These are phyloP conservation scores for Incumbomyces delicatus DNA, from an alignment of 2,329 filamentous ascomycete species.

Conservation along the genomic window DNA sequence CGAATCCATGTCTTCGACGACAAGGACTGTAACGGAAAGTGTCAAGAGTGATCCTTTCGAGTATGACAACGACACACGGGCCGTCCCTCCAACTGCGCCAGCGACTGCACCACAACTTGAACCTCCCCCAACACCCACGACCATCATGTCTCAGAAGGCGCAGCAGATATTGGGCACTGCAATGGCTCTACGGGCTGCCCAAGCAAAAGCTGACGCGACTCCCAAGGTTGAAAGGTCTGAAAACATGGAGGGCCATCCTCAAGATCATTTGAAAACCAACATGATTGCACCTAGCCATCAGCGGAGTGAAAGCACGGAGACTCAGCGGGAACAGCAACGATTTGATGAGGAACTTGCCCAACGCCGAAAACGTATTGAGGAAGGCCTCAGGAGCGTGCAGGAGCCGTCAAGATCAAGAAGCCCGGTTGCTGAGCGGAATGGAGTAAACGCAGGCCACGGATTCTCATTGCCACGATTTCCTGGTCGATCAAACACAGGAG, in stretches of 20 bases:
- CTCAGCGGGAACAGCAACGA: conserved; percentile 38
- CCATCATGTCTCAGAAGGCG: conserved; percentile 27
- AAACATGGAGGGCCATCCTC: conserved; percentile 8
- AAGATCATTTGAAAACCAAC: background rate
- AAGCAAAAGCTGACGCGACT: conserved; percentile 1
- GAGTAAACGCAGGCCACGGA: background rate
- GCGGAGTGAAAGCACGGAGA: conserved; percentile 38
- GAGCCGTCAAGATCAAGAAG: conserved; percentile 35
- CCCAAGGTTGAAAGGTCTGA: background rate
- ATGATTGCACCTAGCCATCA: conserved; percentile 23
- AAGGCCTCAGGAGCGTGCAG: conserved; percentile 35
- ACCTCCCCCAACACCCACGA: conserved; percentile 10
- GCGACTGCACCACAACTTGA: background rate
- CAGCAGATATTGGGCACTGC: conserved; percentile 27
- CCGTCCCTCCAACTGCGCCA: background rate
- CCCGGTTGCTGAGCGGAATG: conserved; percentile 29
- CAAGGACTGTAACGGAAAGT: conserved; percentile 35
- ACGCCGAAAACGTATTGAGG: conserved; percentile 37
- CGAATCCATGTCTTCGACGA: conserved; percentile 25
- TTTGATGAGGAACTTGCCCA: conserved; percentile 41
- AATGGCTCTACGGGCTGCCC: conserved; percentile 5
- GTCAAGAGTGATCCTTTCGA: conserved; percentile 48
- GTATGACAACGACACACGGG: conserved; percentile 35
- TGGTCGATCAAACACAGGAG: conserved; percentile 34
- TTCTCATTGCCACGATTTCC: conserved; percentile 30